Evolutionary conservation across 768 basidiomycete genomes (phyloP).

Genomic region (Dacryopinax primogenitus): DNA sequence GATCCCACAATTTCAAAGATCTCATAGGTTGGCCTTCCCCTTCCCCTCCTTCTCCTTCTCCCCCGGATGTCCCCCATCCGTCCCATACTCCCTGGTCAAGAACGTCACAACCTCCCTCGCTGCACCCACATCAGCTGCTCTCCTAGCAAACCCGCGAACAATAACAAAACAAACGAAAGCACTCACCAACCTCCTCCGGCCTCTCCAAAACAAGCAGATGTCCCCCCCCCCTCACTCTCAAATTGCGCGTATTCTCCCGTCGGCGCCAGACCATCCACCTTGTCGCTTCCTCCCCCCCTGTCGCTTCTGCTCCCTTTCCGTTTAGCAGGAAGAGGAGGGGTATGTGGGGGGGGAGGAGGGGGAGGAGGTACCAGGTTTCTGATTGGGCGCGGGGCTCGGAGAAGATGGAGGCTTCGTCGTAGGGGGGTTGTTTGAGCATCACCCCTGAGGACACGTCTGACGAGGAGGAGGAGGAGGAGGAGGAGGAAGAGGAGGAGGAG

Average conservation of each 20-base stretch:
- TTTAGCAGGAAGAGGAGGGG: constrained; percentile 46
- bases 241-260: constrained; percentile 27
- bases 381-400: constrained; percentile 30
- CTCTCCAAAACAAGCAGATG: constrained; percentile 22
- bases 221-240: constrained; percentile 23
- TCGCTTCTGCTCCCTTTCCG: constrained; percentile 29
- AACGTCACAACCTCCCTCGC: not conserved
- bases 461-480: not conserved
- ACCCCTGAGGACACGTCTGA: not conserved
- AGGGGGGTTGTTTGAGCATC: not conserved
- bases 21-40: not conserved
- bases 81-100: not conserved
- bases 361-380: constrained; percentile 31
- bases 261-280: constrained; percentile 26
- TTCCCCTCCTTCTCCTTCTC: not conserved
- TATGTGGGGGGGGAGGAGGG: constrained; percentile 37
- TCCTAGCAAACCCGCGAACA: not conserved
- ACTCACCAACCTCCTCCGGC: not conserved
- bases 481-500: not conserved
- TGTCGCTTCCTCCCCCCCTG: constrained; percentile 14
- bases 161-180: not conserved
- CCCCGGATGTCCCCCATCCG: not conserved
- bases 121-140: not conserved
- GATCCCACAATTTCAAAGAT: not conserved
- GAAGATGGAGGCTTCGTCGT: constrained; percentile 47